Evolutionary conservation across 371 early-diverging fungal species (phyloP).

Genomic region (Saksenaea oblongispora): DNA sequence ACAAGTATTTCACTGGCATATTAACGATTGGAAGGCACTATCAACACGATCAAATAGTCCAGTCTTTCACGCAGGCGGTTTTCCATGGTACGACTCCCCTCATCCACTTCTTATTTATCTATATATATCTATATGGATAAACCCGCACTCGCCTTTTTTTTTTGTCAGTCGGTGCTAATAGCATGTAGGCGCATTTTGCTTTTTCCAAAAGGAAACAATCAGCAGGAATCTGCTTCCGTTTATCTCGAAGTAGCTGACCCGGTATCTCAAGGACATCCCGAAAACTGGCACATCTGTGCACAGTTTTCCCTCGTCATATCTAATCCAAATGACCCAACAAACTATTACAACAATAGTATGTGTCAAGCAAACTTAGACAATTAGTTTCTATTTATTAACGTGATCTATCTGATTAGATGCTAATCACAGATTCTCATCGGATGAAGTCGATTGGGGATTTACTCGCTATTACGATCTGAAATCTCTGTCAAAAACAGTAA

Average conservation of each 20-base stretch:
- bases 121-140: not conserved
- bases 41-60: conserved; percentile 56
- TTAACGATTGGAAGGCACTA: conserved; percentile 56
- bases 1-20: conserved; percentile 59
- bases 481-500: conserved; percentile 40
- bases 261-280: conserved; percentile 55
- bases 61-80: conserved; percentile 59
- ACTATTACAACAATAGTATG: conserved; percentile 65
- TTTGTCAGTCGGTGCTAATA: not conserved
- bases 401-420: conserved; percentile 52
- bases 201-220: conserved; percentile 86
- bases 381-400: not conserved
- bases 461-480: conserved; percentile 72
- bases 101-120: not conserved
- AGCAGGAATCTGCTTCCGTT: conserved; percentile 65
- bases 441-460: conserved; percentile 96
- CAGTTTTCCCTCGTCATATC: conserved; percentile 82
- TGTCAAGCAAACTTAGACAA: not conserved
- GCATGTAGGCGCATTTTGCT: conserved; percentile 72
- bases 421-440: conserved; percentile 81
- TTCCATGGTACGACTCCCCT: conserved; percentile 52
- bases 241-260: conserved; percentile 83
- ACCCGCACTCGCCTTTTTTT: not conserved
- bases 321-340: conserved; percentile 76
- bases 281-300: conserved; percentile 85